phyloP scores from a whole-genome alignment of 106 monocot species.

The Alisma plantagoaquatica region DNA sequence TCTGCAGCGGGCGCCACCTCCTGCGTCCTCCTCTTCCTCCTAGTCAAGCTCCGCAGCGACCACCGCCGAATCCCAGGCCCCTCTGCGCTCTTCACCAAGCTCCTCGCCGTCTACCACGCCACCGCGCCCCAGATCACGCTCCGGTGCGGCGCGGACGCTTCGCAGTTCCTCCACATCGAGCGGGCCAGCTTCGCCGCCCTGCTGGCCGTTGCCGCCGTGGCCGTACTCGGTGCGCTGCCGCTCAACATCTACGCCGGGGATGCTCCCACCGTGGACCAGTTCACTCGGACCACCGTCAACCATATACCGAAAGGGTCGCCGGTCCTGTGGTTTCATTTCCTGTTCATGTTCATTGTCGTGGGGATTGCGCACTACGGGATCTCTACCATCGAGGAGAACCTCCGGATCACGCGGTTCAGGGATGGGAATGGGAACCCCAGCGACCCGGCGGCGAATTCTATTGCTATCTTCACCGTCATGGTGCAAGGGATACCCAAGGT shows the following conservation, averaged over 20 bases:
- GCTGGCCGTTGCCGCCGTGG: constrained; percentile 30
- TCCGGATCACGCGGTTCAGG: constrained; percentile 57
- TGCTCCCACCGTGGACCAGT: constrained; percentile 40
- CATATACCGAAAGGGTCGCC: constrained; percentile 57
- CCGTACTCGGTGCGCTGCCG: constrained; percentile 49
- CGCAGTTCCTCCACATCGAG: constrained; percentile 90
- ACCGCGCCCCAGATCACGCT: constrained; percentile 68
- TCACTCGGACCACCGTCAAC: constrained; percentile 75
- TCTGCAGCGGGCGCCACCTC: constrained; percentile 59
- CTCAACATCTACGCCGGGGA: constrained; percentile 51
- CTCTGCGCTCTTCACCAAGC: constrained; percentile 78
- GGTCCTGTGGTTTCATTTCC: constrained; percentile 72
- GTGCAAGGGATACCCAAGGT: constrained; percentile 79
- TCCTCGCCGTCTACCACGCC: constrained; percentile 83
- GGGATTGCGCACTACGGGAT: constrained; percentile 71
- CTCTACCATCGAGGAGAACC: constrained; percentile 58
- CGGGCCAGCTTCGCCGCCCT: constrained; percentile 63
- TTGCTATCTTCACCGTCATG: constrained; percentile 83
- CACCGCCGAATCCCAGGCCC: constrained; percentile 78
- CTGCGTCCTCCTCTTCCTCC: constrained; percentile 85
- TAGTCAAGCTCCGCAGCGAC: constrained; percentile 90
- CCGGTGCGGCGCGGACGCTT: constrained; percentile 95
- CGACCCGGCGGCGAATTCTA: constrained; percentile 36
- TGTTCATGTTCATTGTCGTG: constrained; percentile 49
- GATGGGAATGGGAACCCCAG: constrained; percentile 55